Conservation (phyloP, 2,329 filamentous ascomycete genomes). For the Penicillium sp. region DNA sequence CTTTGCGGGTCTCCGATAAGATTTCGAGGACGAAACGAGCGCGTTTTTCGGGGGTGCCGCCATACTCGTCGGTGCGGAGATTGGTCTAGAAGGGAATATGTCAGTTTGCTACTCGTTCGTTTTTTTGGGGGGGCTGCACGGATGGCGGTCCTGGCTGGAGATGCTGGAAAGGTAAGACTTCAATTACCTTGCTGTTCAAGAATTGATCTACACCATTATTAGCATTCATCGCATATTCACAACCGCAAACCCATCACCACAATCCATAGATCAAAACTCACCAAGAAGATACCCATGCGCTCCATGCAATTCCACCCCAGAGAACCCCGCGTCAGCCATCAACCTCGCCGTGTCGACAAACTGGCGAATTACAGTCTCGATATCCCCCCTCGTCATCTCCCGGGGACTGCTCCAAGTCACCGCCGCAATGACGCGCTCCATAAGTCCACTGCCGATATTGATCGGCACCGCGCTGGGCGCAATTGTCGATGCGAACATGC, state of each 20-base stretch:
- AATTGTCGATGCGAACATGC: slow-evolving; percentile 35
- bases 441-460: slow-evolving; percentile 41
- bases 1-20: slow-evolving; percentile 47
- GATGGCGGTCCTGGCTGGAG: too few species aligned
- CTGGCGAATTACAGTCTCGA: slow-evolving; percentile 55
- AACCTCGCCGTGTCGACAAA: slow-evolving; percentile 60
- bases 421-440: slow-evolving; percentile 38
- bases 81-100: slow-evolving; percentile 43
- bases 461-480: slow-evolving; percentile 49
- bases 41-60: slow-evolving; percentile 52
- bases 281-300: slow-evolving; percentile 57
- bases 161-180: background rate
- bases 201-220: slow-evolving; percentile 38
- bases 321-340: slow-evolving; percentile 55
- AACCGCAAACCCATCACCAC: background rate
- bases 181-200: slow-evolving; percentile 39
- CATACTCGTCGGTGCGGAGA: slow-evolving; percentile 53
- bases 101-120: background rate
- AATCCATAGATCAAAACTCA: slow-evolving; percentile 33
- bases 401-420: slow-evolving; percentile 55
- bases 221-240: background rate
- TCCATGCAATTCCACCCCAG: slow-evolving; percentile 58
- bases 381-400: slow-evolving; percentile 60
- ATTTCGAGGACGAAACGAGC: slow-evolving; percentile 52
- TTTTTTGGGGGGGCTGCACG: too few species aligned